phyloP scores from a whole-genome alignment of 2,329 filamentous ascomycete genomes.

The Dothidotthia symphoricarpi region DNA sequence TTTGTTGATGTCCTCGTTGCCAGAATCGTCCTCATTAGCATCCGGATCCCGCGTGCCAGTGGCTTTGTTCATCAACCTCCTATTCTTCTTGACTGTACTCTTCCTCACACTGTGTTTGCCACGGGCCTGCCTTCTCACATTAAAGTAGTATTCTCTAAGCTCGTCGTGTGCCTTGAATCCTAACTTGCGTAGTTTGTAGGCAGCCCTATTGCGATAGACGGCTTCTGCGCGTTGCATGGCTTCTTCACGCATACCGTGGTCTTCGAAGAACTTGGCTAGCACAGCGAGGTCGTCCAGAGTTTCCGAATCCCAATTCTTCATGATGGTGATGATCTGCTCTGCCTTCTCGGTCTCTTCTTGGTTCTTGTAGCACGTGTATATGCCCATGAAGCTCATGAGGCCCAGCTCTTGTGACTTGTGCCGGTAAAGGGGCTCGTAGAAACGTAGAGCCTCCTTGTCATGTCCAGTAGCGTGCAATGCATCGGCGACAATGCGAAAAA shows the following conservation, averaged over 20 bases:
- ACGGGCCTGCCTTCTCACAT: slow-evolving; percentile 26
- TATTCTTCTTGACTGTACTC: slow-evolving; percentile 25
- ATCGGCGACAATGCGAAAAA: slow-evolving; percentile 72
- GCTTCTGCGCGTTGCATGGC: slow-evolving; percentile 54
- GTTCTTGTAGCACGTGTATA: slow-evolving; percentile 63
- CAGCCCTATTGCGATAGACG: slow-evolving; percentile 66
- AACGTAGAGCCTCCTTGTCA: slow-evolving; percentile 58
- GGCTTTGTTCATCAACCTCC: slow-evolving; percentile 26
- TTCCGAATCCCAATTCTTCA: slow-evolving; percentile 68
- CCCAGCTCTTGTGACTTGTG: slow-evolving; percentile 24
- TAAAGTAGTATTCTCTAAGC: slow-evolving; percentile 27
- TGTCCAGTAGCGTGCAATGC: slow-evolving; percentile 53
- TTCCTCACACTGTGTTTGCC: slow-evolving; percentile 31
- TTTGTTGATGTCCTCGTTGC: slow-evolving; percentile 11
- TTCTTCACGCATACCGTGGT: slow-evolving; percentile 60
- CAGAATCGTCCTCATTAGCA: slow-evolving; percentile 20
- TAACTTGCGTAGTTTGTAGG: slow-evolving; percentile 46
- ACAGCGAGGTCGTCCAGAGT: slow-evolving; percentile 75
- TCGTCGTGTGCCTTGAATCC: slow-evolving; percentile 33
- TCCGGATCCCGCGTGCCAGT: slow-evolving; percentile 13
- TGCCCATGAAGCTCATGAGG: slow-evolving; percentile 37
- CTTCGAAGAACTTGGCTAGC: slow-evolving; percentile 80
- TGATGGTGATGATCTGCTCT: slow-evolving; percentile 72
- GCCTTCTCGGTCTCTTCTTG: slow-evolving; percentile 65
- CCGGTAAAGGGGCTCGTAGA: slow-evolving; percentile 52